A percentile compares a stretch with the other conserved stretches of the same genome.
Evolutionary conservation across 2,329 filamentous ascomycete species (phyloP).

Genomic region (Pyricularia sp.): DNA sequence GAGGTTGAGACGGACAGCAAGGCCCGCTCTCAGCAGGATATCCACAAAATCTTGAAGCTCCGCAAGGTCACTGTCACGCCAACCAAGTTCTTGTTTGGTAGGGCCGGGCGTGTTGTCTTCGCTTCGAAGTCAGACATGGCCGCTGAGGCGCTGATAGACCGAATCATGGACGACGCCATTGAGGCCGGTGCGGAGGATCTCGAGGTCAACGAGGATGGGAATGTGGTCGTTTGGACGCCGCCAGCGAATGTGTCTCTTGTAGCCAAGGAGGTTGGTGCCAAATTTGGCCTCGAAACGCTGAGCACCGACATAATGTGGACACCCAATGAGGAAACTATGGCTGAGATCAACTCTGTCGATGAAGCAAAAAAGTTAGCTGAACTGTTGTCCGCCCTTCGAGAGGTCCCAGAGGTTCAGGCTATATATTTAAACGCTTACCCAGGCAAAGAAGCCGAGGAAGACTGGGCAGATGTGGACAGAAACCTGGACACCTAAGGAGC

Average conservation of each 20-base stretch:
- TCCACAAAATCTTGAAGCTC: slow-evolving; percentile 59
- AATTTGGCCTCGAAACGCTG: slow-evolving; percentile 53
- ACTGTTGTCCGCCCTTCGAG: slow-evolving; percentile 47
- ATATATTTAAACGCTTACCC: slow-evolving; percentile 59
- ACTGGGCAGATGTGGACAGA: slow-evolving; percentile 40
- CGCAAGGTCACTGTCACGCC: slow-evolving; percentile 57
- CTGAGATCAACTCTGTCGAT: slow-evolving; percentile 44
- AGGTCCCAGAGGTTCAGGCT: slow-evolving; percentile 61
- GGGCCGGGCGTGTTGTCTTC: slow-evolving; percentile 63
- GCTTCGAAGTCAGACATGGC: slow-evolving; percentile 22
- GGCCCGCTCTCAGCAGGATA: slow-evolving; percentile 56
- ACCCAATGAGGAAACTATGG: slow-evolving; percentile 66
- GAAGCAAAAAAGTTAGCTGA: slow-evolving; percentile 43
- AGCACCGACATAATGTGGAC: slow-evolving; percentile 76
- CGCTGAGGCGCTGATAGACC: slow-evolving; percentile 42
- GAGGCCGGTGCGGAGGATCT: slow-evolving; percentile 74
- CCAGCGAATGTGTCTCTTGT: slow-evolving; percentile 51
- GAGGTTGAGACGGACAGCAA: slow-evolving; percentile 80
- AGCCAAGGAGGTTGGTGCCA: slow-evolving; percentile 48
- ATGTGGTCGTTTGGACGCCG: slow-evolving; percentile 58
- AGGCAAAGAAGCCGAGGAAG: slow-evolving; percentile 36
- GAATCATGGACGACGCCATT: slow-evolving; percentile 68
- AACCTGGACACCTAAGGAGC: slow-evolving; percentile 31
- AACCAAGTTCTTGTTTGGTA: slow-evolving; percentile 74
- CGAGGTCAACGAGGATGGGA: slow-evolving; percentile 49